Percentiles rank a stretch among this genome's conserved stretches.
These are phyloP conservation scores for Populus hybrid DNA, from an alignment of 441 rosid genomes.

Conservation along the genomic window DNA sequence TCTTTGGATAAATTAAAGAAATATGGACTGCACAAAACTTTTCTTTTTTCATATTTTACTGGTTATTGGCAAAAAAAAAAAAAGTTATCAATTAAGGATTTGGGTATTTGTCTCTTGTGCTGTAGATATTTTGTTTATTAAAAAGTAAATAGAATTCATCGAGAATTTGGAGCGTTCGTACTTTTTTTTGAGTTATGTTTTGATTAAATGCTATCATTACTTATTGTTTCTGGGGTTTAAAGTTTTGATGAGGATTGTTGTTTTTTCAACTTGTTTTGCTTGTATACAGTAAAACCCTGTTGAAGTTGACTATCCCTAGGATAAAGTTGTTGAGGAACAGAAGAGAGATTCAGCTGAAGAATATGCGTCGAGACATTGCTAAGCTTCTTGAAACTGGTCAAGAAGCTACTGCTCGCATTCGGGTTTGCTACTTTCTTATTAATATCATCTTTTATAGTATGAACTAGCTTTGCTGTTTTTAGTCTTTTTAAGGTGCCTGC, in stretches of 20 bases:
- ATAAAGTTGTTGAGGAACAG: constrained; percentile 87
- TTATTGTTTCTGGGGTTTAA: not conserved
- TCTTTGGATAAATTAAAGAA: not conserved
- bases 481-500: not conserved
- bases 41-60: too few species aligned
- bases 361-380: constrained; percentile 91
- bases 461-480: not conserved
- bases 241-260: not conserved
- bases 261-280: not conserved
- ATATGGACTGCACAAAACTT: too few species aligned
- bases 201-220: not conserved
- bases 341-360: constrained; percentile 85
- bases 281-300: constrained; percentile 75
- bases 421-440: constrained; percentile 39
- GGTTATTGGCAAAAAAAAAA: too few species aligned
- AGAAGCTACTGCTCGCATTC: constrained; percentile 98
- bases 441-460: not conserved
- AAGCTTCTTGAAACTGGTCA: constrained; percentile 96
- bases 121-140: not conserved
- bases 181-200: not conserved
- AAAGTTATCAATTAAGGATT: too few species aligned
- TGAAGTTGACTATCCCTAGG: constrained; percentile 84
- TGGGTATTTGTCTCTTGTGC: not conserved
- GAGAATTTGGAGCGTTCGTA: not conserved
- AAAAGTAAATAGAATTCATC: not conserved